A percentile compares a stretch with the other conserved stretches of the same genome.
Conservation (phyloP, 257 asterid genomes). For the Primulina tabacum region DNA sequence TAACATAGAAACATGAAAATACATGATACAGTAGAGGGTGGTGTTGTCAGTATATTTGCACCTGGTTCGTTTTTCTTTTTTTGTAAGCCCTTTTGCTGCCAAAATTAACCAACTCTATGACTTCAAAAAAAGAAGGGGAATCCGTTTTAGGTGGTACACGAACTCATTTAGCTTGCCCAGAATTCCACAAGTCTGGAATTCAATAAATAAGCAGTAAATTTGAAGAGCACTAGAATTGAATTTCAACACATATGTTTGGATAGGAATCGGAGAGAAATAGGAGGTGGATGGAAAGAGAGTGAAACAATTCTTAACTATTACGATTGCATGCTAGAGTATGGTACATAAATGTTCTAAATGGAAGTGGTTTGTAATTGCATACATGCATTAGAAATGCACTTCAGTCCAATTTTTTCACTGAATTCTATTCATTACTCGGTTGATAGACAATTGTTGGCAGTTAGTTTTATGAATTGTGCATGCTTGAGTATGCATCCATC, state of each 20-base stretch:
- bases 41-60: background rate
- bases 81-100: too few species aligned
- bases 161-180: constrained; percentile 1
- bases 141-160: background rate
- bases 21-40: background rate
- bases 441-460: background rate
- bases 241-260: background rate
- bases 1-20: background rate
- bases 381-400: too few species aligned
- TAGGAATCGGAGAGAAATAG: background rate
- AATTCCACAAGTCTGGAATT: background rate
- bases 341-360: background rate
- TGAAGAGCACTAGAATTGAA: background rate
- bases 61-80: background rate
- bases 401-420: background rate
- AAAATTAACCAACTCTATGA: too few species aligned
- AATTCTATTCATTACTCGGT: background rate
- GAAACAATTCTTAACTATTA: too few species aligned
- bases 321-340: background rate
- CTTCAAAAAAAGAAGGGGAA: too few species aligned
- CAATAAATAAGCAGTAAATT: background rate
- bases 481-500: background rate
- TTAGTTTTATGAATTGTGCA: background rate
- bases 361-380: background rate
- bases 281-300: background rate